These are phyloP conservation scores for Eucalyptus rudis DNA, from an alignment of 345 rosid species.

Conservation along the genomic window DNA sequence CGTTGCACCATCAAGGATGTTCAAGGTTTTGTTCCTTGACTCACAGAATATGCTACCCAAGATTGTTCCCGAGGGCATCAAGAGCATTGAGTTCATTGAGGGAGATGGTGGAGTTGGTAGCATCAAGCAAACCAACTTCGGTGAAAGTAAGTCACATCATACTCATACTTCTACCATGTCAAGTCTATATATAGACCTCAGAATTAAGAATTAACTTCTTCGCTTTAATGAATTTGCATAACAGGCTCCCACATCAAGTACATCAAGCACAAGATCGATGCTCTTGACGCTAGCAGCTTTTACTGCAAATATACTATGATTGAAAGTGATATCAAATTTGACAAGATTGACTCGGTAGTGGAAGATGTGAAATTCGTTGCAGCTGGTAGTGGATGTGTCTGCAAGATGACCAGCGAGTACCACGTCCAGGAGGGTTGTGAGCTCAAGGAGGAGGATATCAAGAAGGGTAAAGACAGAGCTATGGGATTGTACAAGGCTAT, in stretches of 20 bases:
- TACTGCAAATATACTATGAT: not conserved
- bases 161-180: not conserved
- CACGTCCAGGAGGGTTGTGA: not conserved
- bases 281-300: not conserved
- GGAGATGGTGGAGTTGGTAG: not conserved
- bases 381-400: not conserved
- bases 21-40: not conserved
- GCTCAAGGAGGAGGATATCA: conserved; percentile 5
- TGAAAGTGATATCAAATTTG: not conserved
- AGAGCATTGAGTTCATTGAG: not conserved
- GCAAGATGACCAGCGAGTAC: conserved; percentile 2
- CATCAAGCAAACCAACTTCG: not conserved
- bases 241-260: not conserved
- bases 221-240: not conserved
- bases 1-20: not conserved
- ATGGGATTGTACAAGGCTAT: conserved; percentile 7
- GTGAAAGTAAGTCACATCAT: not conserved
- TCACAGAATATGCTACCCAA: not conserved
- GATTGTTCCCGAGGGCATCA: not conserved
- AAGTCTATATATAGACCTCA: not conserved
- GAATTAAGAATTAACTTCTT: not conserved
- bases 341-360: not conserved
- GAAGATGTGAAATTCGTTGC: not conserved
- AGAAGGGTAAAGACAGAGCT: not conserved
- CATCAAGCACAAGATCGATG: not conserved